Conservation (phyloP, 169 alveolate genomes). For the Sarcocystis neurona region DNA sequence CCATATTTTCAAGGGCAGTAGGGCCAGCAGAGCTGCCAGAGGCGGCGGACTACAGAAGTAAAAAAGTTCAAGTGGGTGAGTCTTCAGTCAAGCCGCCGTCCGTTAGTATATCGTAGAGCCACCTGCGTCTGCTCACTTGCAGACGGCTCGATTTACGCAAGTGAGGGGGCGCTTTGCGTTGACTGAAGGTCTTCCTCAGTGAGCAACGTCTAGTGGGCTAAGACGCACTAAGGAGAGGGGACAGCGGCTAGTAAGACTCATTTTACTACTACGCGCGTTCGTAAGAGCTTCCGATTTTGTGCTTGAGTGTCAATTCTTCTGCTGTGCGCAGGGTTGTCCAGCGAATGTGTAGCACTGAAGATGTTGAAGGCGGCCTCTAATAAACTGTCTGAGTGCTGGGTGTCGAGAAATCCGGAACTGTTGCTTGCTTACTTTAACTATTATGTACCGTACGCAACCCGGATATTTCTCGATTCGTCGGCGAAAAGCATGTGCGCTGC, state of each 20-base stretch:
- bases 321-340: neutral
- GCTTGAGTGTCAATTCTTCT: neutral
- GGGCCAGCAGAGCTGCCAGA: constrained; percentile 24
- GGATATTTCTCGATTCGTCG: constrained; percentile 7
- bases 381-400: constrained; percentile 34
- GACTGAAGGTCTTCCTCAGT: no score
- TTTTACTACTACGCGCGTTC: no score
- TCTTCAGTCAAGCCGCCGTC: no score
- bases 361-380: constrained; percentile 14
- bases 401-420: constrained; percentile 20
- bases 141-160: no score
- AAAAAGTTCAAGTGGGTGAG: constrained; percentile 7
- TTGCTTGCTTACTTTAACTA: constrained; percentile 26
- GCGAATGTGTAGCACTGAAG: neutral
- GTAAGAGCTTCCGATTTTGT: no score
- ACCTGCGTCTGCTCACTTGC: no score
- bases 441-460: constrained; percentile 20
- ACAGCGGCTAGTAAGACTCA: no score
- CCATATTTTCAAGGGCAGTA: constrained; percentile 10
- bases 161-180: no score
- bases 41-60: constrained; percentile 27
- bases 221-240: no score
- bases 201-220: no score
- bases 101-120: no score
- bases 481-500: constrained; percentile 41